phyloP scores from a whole-genome alignment of 1,284 basidiomycete genomes.

The Schizopora paradoxa region DNA sequence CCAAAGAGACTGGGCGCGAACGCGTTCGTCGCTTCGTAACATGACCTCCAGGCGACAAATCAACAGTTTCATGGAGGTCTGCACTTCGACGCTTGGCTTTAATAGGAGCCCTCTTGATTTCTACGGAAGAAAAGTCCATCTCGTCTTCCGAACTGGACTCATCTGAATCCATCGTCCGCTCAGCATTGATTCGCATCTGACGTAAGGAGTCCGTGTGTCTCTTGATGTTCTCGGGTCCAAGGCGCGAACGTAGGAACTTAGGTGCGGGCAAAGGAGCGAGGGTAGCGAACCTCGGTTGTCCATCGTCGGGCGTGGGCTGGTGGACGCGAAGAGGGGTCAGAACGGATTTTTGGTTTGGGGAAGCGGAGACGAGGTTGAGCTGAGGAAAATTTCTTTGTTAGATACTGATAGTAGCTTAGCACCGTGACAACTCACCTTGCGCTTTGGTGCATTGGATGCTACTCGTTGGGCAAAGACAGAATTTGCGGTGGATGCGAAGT shows the following conservation, averaged over 20 bases:
- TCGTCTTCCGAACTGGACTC: constrained; percentile 13
- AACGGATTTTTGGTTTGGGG: constrained; percentile 9
- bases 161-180: constrained; percentile 10
- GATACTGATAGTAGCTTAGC: neutral
- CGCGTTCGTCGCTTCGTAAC: constrained; percentile 65
- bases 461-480: constrained; percentile 10
- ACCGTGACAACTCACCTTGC: constrained; percentile 13
- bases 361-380: constrained; percentile 15
- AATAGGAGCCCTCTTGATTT: constrained; percentile 6
- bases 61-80: constrained; percentile 45
- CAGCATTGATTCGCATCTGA: constrained; percentile 14
- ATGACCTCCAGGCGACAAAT: constrained; percentile 70
- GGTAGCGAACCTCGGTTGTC: constrained; percentile 11
- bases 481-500: neutral
- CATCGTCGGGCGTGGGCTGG: constrained; percentile 8
- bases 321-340: constrained; percentile 16
- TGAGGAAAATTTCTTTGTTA: neutral
- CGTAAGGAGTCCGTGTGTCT: constrained; percentile 12
- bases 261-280: constrained; percentile 17
- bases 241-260: constrained; percentile 9
- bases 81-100: constrained; percentile 4
- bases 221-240: constrained; percentile 9
- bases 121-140: constrained; percentile 16
- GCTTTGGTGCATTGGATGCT: constrained; percentile 17
- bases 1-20: constrained; percentile 60